Percentiles rank a stretch among this genome's conserved stretches.
Evolutionary conservation across 352 stramenopile genomes (phyloP).

Genomic region (Blastocystis sp.): DNA sequence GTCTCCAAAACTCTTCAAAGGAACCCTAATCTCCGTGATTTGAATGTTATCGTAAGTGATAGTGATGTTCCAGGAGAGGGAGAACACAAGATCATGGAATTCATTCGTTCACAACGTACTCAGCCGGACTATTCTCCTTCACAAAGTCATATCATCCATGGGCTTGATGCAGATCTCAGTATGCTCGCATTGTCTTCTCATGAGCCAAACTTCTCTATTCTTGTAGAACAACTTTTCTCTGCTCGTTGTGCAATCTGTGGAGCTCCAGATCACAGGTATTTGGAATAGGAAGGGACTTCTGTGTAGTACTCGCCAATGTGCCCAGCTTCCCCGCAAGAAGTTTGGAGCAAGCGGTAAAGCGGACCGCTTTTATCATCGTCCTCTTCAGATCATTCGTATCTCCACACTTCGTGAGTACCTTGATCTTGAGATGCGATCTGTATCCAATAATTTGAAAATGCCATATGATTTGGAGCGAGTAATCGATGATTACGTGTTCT

Average conservation of each 20-base stretch:
- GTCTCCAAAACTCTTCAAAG: constrained; percentile 77
- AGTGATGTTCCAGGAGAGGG: constrained; percentile 86
- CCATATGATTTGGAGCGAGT: constrained; percentile 87
- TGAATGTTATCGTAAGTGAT: constrained; percentile 87
- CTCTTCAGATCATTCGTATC: constrained; percentile 77
- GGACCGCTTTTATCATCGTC: constrained; percentile 62
- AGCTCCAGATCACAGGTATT: constrained; percentile 12
- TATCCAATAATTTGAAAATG: constrained; percentile 71
- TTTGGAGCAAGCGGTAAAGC: constrained; percentile 72
- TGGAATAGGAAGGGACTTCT: neutral
- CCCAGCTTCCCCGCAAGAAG: constrained; percentile 74
- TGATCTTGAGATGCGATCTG: constrained; percentile 74
- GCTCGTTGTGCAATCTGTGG: constrained; percentile 68
- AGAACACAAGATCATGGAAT: constrained; percentile 97
- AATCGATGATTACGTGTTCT: constrained; percentile 94
- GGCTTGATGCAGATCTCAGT: constrained; percentile 91
- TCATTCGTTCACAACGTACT: constrained; percentile 83
- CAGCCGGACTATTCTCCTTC: constrained; percentile 74
- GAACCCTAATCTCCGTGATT: constrained; percentile 73
- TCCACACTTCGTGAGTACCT: constrained; percentile 76
- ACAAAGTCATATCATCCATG: constrained; percentile 75
- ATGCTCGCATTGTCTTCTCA: constrained; percentile 94
- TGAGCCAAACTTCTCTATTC: constrained; percentile 89
- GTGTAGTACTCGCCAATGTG: constrained; percentile 15
- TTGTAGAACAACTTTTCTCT: constrained; percentile 64